phyloP scores from a whole-genome alignment of 2,329 filamentous ascomycete genomes.

The Metarhizium robertsii region DNA sequence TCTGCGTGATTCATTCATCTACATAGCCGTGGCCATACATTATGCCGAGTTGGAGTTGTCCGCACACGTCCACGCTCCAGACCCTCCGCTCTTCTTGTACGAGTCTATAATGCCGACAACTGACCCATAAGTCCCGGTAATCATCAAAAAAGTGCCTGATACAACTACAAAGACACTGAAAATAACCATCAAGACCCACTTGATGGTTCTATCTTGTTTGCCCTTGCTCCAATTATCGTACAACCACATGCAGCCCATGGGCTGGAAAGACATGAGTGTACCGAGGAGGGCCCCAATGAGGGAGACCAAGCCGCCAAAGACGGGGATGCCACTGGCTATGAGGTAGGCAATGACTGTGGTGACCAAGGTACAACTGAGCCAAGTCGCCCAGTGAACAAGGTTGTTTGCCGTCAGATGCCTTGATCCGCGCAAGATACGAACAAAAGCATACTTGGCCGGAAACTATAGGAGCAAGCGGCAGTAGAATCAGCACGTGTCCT shows the following conservation, averaged over 20 bases:
- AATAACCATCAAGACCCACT: conserved; percentile 8
- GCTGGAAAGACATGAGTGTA: conserved; percentile 19
- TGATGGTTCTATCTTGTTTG: background rate
- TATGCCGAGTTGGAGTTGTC: conserved; percentile 28
- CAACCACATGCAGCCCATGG: conserved; percentile 19
- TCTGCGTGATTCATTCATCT: too few species aligned
- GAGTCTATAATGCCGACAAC: conserved; percentile 23
- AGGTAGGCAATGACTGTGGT: conserved; percentile 13
- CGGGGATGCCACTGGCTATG: conserved; percentile 9
- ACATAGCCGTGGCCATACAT: background rate
- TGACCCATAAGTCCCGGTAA: conserved; percentile 35
- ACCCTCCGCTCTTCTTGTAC: conserved; percentile 24
- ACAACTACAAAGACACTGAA: conserved; percentile 2
- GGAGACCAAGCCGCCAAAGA: conserved; percentile 24
- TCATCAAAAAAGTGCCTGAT: conserved; percentile 26
- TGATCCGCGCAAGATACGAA: conserved; percentile 18
- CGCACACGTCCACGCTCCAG: conserved; percentile 30
- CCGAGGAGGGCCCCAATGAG: conserved; percentile 20
- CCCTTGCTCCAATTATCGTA: conserved; percentile 17
- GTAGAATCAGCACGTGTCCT: background rate
- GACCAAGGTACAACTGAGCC: conserved; percentile 16
- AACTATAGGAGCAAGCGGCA: background rate
- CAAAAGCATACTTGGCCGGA: conserved; percentile 19
- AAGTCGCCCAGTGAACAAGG: conserved; percentile 18
- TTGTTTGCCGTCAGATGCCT: conserved; percentile 19